phyloP scores from a whole-genome alignment of 257 asterid genomes.

The Cinchona pubescens region DNA sequence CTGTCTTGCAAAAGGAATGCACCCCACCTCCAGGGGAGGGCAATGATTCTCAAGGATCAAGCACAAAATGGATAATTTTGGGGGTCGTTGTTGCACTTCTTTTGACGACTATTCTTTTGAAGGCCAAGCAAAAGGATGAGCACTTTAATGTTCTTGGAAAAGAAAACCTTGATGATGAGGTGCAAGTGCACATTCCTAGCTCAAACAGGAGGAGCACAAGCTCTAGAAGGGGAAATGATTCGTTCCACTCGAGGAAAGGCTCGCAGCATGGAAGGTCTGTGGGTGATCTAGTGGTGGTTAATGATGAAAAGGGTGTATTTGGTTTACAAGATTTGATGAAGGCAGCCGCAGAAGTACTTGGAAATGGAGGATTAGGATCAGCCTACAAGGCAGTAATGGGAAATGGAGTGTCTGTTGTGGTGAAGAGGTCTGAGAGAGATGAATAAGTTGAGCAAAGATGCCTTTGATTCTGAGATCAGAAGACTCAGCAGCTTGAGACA shows the following conservation, averaged over 20 bases:
- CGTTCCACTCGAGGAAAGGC: constrained; percentile 35
- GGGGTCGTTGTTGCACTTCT: constrained; percentile 51
- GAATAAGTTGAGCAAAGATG: constrained; percentile 65
- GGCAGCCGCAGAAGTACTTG: constrained; percentile 95
- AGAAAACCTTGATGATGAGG: constrained; percentile 49
- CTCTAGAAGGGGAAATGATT: constrained; percentile 27
- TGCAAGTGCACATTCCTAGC: constrained; percentile 42
- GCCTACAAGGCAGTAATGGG: constrained; percentile 74
- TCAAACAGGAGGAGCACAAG: constrained; percentile 28
- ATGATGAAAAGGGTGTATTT: constrained; percentile 60
- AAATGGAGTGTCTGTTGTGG: constrained; percentile 70
- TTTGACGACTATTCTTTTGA: constrained; percentile 46
- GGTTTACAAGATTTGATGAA: constrained; percentile 88
- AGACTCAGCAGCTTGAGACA: constrained; percentile 57
- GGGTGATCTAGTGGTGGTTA: constrained; percentile 61
- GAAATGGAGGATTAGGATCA: constrained; percentile 81
- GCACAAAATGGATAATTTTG: constrained; percentile 55
- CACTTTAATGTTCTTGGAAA: constrained; percentile 35
- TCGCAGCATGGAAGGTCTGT: constrained; percentile 22
- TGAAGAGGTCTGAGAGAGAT: constrained; percentile 75
- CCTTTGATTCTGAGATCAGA: constrained; percentile 62
- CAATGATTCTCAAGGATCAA: constrained; percentile 21
- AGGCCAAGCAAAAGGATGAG: constrained; percentile 43
- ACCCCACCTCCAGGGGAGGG: background rate
- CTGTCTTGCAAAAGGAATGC: constrained; percentile 41